Evolutionary conservation across 2,329 filamentous ascomycete genomes (phyloP).

Genomic region (Penicillium sp.): DNA sequence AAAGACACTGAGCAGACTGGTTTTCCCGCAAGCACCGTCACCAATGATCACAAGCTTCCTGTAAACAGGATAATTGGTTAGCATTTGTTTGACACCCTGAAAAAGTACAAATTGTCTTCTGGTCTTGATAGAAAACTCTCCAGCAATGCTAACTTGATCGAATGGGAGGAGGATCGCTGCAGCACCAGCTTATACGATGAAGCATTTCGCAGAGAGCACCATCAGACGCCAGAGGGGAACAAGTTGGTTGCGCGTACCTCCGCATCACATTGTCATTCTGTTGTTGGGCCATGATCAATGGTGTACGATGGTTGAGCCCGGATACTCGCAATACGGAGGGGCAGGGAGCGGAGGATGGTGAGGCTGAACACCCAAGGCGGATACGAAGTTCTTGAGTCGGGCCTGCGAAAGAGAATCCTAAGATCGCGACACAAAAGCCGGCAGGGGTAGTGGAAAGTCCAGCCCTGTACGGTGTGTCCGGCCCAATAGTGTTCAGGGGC

Average conservation of each 20-base stretch:
- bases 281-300: constrained; percentile 41
- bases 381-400: constrained; percentile 7
- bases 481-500: constrained; percentile 18
- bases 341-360: constrained; percentile 13
- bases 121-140: background rate
- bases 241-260: constrained; percentile 56
- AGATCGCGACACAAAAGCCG: constrained; percentile 17
- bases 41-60: constrained; percentile 98
- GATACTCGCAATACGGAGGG: constrained; percentile 1
- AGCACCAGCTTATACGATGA: constrained; percentile 5
- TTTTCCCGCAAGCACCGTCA: constrained; percentile 97
- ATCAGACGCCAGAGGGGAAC: constrained; percentile 7
- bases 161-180: background rate
- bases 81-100: constrained; percentile 8
- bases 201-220: constrained; percentile 6
- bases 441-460: constrained; percentile 16
- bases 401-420: constrained; percentile 13
- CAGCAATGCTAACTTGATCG: background rate
- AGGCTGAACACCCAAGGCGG: constrained; percentile 12
- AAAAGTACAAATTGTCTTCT: background rate
- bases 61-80: constrained; percentile 24
- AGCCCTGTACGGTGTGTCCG: constrained; percentile 15
- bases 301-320: constrained; percentile 4
- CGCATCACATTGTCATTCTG: constrained; percentile 47
- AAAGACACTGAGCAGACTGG: constrained; percentile 94